Evolutionary conservation across 2,329 filamentous ascomycete species (phyloP).

Genomic region (Monascus ruber): DNA sequence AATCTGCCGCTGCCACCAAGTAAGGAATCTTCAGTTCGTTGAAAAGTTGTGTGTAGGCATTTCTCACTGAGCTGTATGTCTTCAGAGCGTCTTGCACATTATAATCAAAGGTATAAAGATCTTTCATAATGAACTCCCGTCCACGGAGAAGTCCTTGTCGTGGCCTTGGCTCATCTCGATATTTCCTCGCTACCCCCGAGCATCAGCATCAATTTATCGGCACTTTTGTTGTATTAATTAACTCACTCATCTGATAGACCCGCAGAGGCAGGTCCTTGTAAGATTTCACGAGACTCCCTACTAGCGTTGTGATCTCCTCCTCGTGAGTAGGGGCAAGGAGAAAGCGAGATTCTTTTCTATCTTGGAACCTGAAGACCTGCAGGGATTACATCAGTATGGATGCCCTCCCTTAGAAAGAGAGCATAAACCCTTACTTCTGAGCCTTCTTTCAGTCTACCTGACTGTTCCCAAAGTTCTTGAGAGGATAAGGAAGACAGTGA

Average conservation of each 20-base stretch:
- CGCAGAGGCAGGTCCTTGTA: constrained; percentile 78
- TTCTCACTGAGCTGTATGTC: constrained; percentile 66
- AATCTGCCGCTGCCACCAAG: constrained; percentile 76
- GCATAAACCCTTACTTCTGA: constrained; percentile 50
- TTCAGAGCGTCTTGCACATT: constrained; percentile 55
- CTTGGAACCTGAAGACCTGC: constrained; percentile 67
- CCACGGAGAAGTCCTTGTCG: constrained; percentile 78
- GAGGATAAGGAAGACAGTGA: constrained; percentile 78
- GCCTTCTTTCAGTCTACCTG: constrained; percentile 64
- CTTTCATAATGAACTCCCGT: constrained; percentile 95
- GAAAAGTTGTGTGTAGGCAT: constrained; percentile 67
- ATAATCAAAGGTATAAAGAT: constrained; percentile 88
- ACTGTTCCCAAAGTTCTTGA: constrained; percentile 70
- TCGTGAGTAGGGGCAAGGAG: constrained; percentile 89
- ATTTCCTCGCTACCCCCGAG: constrained; percentile 60
- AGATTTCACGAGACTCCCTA: constrained; percentile 61
- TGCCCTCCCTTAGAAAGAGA: neutral
- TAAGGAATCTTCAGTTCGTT: constrained; percentile 73
- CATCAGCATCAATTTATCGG: neutral
- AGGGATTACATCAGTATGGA: neutral
- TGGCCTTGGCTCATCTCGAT: constrained; percentile 82
- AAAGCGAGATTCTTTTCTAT: constrained; percentile 63
- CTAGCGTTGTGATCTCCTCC: constrained; percentile 82
- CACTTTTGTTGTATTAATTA: neutral
- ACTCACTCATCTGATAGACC: constrained; percentile 76